Evolutionary conservation across 2,329 filamentous ascomycete genomes (phyloP).

Genomic region (Blastomyces silverae): DNA sequence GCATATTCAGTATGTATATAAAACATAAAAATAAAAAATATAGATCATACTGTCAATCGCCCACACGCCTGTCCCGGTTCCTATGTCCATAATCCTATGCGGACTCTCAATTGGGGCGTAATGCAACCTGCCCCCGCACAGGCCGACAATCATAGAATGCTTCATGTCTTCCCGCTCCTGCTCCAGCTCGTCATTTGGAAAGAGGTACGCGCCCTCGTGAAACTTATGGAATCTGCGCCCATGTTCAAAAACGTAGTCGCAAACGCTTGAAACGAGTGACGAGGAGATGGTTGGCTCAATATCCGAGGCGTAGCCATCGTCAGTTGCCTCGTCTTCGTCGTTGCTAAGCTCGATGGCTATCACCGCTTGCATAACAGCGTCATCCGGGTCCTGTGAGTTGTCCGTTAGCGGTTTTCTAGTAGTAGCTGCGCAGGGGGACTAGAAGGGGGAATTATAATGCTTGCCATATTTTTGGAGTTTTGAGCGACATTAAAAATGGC

Average conservation of each 20-base stretch:
- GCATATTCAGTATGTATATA: neutral
- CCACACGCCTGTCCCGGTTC: conserved; percentile 52
- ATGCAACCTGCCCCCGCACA: conserved; percentile 11
- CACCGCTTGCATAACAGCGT: neutral
- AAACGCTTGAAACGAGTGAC: neutral
- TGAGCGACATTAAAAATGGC: neutral
- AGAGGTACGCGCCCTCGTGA: conserved; percentile 9
- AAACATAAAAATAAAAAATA: neutral
- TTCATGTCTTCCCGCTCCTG: conserved; percentile 14
- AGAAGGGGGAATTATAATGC: neutral
- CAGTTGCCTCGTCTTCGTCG: neutral
- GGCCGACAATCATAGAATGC: conserved; percentile 8
- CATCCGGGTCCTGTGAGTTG: neutral
- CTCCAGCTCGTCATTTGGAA: conserved; percentile 11
- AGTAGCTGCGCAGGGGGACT: neutral
- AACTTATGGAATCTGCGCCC: conserved; percentile 9
- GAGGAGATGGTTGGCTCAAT: neutral
- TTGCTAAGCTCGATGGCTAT: neutral
- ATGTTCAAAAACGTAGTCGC: conserved; percentile 4
- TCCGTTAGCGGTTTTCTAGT: neutral
- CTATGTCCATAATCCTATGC: conserved; percentile 43
- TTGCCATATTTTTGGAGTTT: neutral
- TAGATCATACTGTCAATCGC: conserved; percentile 40
- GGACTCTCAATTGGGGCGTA: conserved; percentile 38
- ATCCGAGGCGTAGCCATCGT: conserved; percentile 1